Conservation (phyloP, 345 rosid genomes). For the Syzygium oleosum region DNA sequence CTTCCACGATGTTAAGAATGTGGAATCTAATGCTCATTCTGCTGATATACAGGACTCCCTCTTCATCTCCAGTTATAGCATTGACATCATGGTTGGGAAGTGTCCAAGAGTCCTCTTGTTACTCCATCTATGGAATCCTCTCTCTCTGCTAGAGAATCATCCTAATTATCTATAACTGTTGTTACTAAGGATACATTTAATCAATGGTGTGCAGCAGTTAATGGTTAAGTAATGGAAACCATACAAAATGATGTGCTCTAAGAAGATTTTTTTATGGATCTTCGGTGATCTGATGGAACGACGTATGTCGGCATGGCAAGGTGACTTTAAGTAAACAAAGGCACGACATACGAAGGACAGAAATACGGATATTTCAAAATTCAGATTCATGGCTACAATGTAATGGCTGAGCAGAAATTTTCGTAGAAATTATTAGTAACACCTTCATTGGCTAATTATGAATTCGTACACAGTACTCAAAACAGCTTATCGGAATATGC, state of each 20-base stretch:
- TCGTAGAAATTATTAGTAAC: neutral
- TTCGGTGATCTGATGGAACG: neutral
- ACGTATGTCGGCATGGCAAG: neutral
- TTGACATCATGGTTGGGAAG: constrained; percentile 79
- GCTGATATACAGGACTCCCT: constrained; percentile 54
- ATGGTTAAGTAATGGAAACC: neutral
- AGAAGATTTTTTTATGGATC: neutral
- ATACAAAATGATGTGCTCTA: neutral
- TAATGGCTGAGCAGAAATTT: neutral
- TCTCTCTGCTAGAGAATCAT: constrained; percentile 20
- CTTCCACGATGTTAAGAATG: constrained; percentile 29
- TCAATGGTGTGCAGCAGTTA: neutral
- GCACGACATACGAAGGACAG: neutral
- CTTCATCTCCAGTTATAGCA: constrained; percentile 69
- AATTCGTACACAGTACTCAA: neutral
- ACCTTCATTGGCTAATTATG: neutral
- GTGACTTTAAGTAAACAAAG: neutral
- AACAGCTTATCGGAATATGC: neutral
- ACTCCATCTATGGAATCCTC: constrained; percentile 66
- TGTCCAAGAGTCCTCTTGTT: constrained; percentile 33
- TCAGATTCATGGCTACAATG: neutral
- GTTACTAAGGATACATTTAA: neutral
- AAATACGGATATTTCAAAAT: neutral
- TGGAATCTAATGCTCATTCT: constrained; percentile 26
- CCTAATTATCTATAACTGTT: neutral